Conservation (phyloP, 2,329 filamentous ascomycete genomes). For the Ascochyta viciae-villosae region DNA sequence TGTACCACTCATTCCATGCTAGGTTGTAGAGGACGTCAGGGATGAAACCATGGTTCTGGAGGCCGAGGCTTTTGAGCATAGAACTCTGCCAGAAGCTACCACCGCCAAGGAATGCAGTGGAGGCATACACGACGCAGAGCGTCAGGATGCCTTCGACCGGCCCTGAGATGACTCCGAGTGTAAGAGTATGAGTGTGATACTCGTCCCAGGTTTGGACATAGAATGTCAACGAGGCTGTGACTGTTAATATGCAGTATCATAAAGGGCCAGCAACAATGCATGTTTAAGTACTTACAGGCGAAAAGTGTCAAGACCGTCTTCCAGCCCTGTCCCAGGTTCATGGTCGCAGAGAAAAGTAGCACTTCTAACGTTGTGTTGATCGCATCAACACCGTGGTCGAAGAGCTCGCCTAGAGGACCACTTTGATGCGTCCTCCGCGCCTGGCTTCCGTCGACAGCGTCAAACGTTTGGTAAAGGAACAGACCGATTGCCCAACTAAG, state of each 20-base stretch:
- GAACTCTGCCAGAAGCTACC: conserved; percentile 93
- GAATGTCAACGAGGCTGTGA: conserved; percentile 83
- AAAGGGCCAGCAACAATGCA: background rate
- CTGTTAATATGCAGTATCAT: background rate
- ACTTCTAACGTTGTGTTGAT: conserved; percentile 95
- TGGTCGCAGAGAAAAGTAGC: conserved; percentile 86
- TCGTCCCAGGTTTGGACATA: conserved; percentile 99
- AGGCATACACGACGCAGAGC: conserved; percentile 78
- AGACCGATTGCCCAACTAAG: conserved; percentile 86
- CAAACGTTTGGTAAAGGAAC: conserved; percentile 97
- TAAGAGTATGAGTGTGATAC: conserved; percentile 96
- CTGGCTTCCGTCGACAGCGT: conserved; percentile 93
- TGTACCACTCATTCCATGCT: conserved; percentile 90
- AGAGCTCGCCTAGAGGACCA: conserved; percentile 92
- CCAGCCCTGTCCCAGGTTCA: conserved; percentile 95
- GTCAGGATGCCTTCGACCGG: conserved; percentile 94
- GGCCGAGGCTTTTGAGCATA: conserved; percentile 73
- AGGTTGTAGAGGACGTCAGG: conserved; percentile 77
- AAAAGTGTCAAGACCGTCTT: conserved; percentile 84
- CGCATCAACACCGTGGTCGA: conserved; percentile 95
- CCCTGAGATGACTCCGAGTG: conserved; percentile 88
- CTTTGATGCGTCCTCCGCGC: conserved; percentile 91
- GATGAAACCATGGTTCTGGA: conserved; percentile 69
- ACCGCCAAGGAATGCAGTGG: conserved; percentile 85
- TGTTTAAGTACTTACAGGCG: conserved; percentile 63